phyloP scores from a whole-genome alignment of 106 monocot species.

The Alisma plantagoaquatica region DNA sequence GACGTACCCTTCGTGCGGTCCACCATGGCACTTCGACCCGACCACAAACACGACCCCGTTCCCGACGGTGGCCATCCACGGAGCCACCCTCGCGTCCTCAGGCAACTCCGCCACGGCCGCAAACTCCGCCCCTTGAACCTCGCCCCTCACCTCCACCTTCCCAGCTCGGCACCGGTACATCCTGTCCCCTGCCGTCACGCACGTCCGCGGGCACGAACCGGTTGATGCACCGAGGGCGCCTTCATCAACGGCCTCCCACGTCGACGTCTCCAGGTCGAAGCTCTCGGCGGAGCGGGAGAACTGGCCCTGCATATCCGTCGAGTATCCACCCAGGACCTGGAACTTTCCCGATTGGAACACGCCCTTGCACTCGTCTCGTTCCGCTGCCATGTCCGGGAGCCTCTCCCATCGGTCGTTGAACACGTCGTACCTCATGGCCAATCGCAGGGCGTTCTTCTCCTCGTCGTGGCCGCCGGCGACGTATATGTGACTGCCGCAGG shows the following conservation, averaged over 20 bases:
- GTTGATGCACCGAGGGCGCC: constrained; percentile 6
- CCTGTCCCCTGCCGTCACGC: neutral
- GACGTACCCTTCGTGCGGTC: constrained; percentile 7
- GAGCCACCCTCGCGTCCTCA: constrained; percentile 11
- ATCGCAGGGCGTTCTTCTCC: constrained; percentile 52
- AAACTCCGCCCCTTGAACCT: neutral
- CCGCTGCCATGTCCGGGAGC: constrained; percentile 36
- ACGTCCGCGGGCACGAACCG: constrained; percentile 14
- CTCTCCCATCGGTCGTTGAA: constrained; percentile 32
- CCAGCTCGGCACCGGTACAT: neutral
- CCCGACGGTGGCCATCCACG: constrained; percentile 4
- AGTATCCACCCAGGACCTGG: constrained; percentile 30
- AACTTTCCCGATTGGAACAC: constrained; percentile 23
- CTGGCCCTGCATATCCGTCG: constrained; percentile 26
- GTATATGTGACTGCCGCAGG: constrained; percentile 14
- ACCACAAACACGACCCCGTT: constrained; percentile 7
- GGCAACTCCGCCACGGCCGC: constrained; percentile 12
- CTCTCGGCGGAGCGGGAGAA: constrained; percentile 14
- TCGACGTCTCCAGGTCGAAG: constrained; percentile 2
- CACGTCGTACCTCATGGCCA: constrained; percentile 47
- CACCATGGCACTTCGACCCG: constrained; percentile 14
- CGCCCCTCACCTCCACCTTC: neutral
- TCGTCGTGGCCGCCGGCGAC: constrained; percentile 64
- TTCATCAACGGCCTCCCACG: constrained; percentile 22
- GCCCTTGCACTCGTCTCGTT: constrained; percentile 42